Conservation (phyloP, 768 basidiomycete genomes). For the Auricularia auricula-judae region DNA sequence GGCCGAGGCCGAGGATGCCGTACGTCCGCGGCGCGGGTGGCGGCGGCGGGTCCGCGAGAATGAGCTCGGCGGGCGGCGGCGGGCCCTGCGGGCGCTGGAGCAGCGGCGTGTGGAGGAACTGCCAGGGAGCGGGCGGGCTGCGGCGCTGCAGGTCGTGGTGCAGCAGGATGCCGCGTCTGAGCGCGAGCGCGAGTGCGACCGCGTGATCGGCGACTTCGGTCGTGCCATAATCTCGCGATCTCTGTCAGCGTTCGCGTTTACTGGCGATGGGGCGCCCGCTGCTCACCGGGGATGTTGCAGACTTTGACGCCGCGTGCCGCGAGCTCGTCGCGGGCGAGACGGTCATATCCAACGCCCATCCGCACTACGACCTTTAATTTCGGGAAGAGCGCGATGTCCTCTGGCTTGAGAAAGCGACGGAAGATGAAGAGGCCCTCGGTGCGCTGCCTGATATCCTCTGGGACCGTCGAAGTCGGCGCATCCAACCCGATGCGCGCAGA, state of each 20-base stretch:
- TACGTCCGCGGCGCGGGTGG: constrained; percentile 8
- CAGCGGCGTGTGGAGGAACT: constrained; percentile 6
- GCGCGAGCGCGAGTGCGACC: constrained; percentile 10
- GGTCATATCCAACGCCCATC: constrained; percentile 12
- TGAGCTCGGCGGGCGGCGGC: background rate
- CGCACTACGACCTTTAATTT: constrained; percentile 11
- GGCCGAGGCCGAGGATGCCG: constrained; percentile 13
- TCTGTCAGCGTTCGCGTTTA: background rate
- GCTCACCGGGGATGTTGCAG: constrained; percentile 12
- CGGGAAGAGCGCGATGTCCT: constrained; percentile 9
- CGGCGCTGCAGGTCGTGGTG: constrained; percentile 13
- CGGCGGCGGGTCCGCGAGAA: background rate
- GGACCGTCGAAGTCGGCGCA: background rate
- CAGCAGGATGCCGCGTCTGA: constrained; percentile 11
- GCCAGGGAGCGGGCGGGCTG: constrained; percentile 7
- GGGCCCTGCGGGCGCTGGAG: constrained; percentile 4
- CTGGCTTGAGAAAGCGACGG: constrained; percentile 3
- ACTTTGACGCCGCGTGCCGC: constrained; percentile 9
- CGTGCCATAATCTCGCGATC: constrained; percentile 12
- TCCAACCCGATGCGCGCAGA: background rate
- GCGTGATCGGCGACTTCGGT: constrained; percentile 15
- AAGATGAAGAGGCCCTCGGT: constrained; percentile 10
- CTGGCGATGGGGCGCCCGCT: background rate
- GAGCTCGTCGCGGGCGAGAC: constrained; percentile 10
- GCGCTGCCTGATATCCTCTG: constrained; percentile 4